These are phyloP conservation scores for Pythium aquatile DNA, from an alignment of 352 stramenopile species.

Conservation along the genomic window DNA sequence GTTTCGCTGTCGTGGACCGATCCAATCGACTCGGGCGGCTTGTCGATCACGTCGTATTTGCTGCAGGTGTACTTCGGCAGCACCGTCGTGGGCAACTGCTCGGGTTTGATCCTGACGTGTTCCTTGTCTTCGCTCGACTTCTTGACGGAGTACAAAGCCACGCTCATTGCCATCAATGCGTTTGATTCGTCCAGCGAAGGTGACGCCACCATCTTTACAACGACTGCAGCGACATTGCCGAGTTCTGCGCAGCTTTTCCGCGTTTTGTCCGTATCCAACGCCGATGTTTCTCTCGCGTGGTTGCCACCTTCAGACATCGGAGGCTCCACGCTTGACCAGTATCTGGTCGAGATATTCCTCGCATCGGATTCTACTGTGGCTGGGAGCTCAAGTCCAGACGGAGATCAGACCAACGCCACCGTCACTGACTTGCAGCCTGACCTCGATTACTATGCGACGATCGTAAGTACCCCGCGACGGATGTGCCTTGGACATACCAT, in stretches of 20 bases:
- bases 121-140: slow-evolving; percentile 37
- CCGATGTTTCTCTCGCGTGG: slow-evolving; percentile 35
- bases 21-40: slow-evolving; percentile 50
- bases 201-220: slow-evolving; percentile 24
- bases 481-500: background rate
- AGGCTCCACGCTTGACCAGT: slow-evolving; percentile 41
- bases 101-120: slow-evolving; percentile 45
- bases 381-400: background rate
- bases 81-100: slow-evolving; percentile 32
- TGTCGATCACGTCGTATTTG: slow-evolving; percentile 41
- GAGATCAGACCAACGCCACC: slow-evolving; percentile 25
- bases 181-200: slow-evolving; percentile 37
- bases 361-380: background rate
- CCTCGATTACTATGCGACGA: slow-evolving; percentile 39
- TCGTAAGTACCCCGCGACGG: slow-evolving; percentile 34
- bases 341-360: slow-evolving; percentile 31
- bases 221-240: slow-evolving; percentile 27
- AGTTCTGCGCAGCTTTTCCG: slow-evolving; percentile 32
- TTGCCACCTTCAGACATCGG: slow-evolving; percentile 41
- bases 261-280: slow-evolving; percentile 14
- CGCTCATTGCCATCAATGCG: slow-evolving; percentile 37
- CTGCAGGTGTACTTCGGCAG: slow-evolving; percentile 28
- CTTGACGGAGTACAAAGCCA: slow-evolving; percentile 42
- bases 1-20: slow-evolving; percentile 41
- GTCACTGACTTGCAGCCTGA: slow-evolving; percentile 27